Evolutionary conservation across 768 basidiomycete species (phyloP).

Genomic region (Lyophyllum shimeji): DNA sequence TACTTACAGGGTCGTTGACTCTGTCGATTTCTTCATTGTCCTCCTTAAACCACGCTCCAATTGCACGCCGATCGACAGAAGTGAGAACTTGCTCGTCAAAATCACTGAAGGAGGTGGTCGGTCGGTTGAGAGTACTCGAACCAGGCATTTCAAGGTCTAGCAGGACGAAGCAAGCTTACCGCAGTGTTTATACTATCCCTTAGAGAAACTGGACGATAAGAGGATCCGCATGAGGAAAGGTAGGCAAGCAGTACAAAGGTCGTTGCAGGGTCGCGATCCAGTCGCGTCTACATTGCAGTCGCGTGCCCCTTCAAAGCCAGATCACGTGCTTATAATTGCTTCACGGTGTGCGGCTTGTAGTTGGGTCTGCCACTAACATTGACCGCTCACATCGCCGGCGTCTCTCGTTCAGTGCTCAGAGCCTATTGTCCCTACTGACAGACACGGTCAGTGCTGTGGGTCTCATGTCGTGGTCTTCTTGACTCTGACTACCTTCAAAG

Average conservation of each 20-base stretch:
- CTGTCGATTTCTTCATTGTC: not conserved
- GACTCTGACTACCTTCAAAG: conserved; percentile 7
- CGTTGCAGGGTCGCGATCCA: too few relatives aligned
- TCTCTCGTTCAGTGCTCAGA: not conserved
- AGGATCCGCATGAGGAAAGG: too few relatives aligned
- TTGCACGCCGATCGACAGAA: not conserved
- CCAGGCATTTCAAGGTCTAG: too few relatives aligned
- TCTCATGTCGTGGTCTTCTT: not conserved
- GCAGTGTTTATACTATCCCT: too few relatives aligned
- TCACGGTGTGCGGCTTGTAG: conserved; percentile 4
- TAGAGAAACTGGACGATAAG: too few relatives aligned
- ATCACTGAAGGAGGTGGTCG: too few relatives aligned
- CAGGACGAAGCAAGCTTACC: too few relatives aligned
- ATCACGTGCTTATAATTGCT: conserved; percentile 19
- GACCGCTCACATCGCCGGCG: not conserved
- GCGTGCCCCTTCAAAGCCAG: not conserved
- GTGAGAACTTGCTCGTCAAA: not conserved
- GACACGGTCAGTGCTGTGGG: not conserved
- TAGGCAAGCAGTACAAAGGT: too few relatives aligned
- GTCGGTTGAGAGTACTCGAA: too few relatives aligned
- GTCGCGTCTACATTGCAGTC: not conserved
- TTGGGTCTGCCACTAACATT: not conserved
- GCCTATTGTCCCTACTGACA: not conserved
- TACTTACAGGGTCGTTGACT: not conserved
- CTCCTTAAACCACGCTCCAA: not conserved